These are phyloP conservation scores for Gryganskiella cystojenkinii DNA, from an alignment of 192 early-diverging fungal species.

Conservation along the genomic window DNA sequence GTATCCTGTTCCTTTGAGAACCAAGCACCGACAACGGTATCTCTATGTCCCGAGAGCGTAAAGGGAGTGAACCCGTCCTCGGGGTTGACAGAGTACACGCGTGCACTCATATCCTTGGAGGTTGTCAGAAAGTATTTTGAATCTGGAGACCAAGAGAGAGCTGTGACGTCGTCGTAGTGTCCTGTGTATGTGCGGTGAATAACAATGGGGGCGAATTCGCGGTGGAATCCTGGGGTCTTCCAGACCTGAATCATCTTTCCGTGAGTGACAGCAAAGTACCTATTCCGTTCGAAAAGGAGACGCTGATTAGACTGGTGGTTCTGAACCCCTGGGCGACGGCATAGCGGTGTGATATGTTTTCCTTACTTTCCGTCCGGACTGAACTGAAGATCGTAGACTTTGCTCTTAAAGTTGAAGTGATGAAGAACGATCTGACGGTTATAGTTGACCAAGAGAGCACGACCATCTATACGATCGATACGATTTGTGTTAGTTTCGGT, in stretches of 20 bases:
- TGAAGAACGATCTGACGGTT: constrained; percentile 87
- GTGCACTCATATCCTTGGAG: constrained; percentile 87
- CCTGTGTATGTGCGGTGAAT: constrained; percentile 83
- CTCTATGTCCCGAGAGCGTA: constrained; percentile 87
- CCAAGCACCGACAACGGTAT: constrained; percentile 87
- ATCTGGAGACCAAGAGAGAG: constrained; percentile 88
- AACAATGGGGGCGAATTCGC: constrained; percentile 94
- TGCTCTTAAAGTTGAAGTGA: constrained; percentile 87
- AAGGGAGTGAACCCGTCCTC: constrained; percentile 77
- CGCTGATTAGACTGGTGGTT: neutral
- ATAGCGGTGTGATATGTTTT: neutral
- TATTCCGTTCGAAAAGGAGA: constrained; percentile 1
- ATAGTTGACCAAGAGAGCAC: constrained; percentile 88
- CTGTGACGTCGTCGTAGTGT: constrained; percentile 87
- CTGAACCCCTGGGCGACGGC: no score
- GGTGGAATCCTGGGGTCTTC: constrained; percentile 90
- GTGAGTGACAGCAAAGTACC: constrained; percentile 86
- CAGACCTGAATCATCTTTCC: constrained; percentile 90
- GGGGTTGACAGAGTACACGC: constrained; percentile 77
- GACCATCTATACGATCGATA: constrained; percentile 71
- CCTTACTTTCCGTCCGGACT: constrained; percentile 87
- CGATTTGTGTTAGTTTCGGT: no score
- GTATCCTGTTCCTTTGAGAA: constrained; percentile 72
- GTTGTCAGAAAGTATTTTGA: constrained; percentile 70
- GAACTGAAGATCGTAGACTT: constrained; percentile 88